Conservation (phyloP, 164 flowering plant species). For the Dillenia turbinata region DNA sequence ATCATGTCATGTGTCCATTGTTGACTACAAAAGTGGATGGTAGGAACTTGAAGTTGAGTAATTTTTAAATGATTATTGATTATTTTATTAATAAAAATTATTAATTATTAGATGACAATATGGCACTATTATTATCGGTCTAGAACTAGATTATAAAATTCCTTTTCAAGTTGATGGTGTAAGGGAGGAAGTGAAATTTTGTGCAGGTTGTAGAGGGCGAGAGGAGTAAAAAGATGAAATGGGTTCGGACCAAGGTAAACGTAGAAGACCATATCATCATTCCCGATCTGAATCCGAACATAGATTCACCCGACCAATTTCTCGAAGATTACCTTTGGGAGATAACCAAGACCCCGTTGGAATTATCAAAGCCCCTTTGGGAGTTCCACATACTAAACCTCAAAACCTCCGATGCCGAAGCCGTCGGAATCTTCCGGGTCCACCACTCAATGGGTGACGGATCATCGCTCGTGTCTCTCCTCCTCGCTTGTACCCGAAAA, state of each 20-base stretch:
- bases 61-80: no score
- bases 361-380: constrained; percentile 59
- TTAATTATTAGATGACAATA: no score
- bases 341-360: constrained; percentile 34
- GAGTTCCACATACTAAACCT: constrained; percentile 61
- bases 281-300: constrained; percentile 29
- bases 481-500: constrained; percentile 51
- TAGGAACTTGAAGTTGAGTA: no score
- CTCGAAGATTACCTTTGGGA: constrained; percentile 46
- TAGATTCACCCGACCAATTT: constrained; percentile 31
- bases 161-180: no score
- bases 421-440: constrained; percentile 36
- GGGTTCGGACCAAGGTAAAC: constrained; percentile 42
- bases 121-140: no score
- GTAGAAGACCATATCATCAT: constrained; percentile 39
- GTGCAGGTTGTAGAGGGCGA: constrained; percentile 33
- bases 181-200: no score
- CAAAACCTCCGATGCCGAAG: constrained; percentile 39
- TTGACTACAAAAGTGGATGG: no score
- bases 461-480: constrained; percentile 50
- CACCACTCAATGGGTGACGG: constrained; percentile 85
- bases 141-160: no score
- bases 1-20: no score
- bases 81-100: no score
- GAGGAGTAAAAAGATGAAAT: constrained; percentile 22